Evolutionary conservation across 164 flowering plant genomes (phyloP), one percentile per base, ranked within the genome.

Genomic region (Houttuynia cordata): DNA sequence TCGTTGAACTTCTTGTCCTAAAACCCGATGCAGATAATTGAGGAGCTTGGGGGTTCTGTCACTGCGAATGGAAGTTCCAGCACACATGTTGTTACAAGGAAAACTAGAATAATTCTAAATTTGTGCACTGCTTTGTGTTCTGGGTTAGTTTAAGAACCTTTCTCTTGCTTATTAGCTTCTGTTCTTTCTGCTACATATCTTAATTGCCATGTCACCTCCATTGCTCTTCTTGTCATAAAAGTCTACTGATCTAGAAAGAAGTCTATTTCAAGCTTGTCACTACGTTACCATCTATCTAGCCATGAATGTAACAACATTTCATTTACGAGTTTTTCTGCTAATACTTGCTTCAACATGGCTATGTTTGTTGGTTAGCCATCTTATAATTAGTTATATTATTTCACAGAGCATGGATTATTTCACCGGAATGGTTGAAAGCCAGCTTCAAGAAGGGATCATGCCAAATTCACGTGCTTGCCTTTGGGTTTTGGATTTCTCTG

Each of bases 321-420:
- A 23, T 23, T 23, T n/a, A n/a, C n/a, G n/a, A n/a, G n/a, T n/a
- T n/a, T n/a, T n/a, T n/a, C n/a, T n/a, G n/a, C n/a, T n/a, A n/a
- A n/a, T n/a, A n/a, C n/a, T n/a, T n/a, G n/a, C n/a, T n/a, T n/a
- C n/a, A n/a, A n/a, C n/a, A n/a, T n/a, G n/a, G n/a, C n/a, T n/a
- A n/a, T n/a, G n/a, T n/a, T 54, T 54, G 30, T 17, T 54, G 57
- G 49, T 45, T 45, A 45, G 15, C 17, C 49, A 45, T 45, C 49
- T 12, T 45, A 12, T 8, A 45, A 3, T 45, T 45, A 45, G 12
- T 17, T 45, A n/a, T n/a, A 51, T 22, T 53, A 52, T 52, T 19
- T 37, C 63, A 58, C 92, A 91, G 97, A 62, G 87, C 97, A 70
- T 91, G 97, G 96, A 75, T 91, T 62, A 58, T 91, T 49, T 86